A percentile compares a stretch with the other conserved stretches of the same genome.
Evolutionary conservation across 169 alveolate species (phyloP).

Genomic region (Pseudocohnilembus persalinus): DNA sequence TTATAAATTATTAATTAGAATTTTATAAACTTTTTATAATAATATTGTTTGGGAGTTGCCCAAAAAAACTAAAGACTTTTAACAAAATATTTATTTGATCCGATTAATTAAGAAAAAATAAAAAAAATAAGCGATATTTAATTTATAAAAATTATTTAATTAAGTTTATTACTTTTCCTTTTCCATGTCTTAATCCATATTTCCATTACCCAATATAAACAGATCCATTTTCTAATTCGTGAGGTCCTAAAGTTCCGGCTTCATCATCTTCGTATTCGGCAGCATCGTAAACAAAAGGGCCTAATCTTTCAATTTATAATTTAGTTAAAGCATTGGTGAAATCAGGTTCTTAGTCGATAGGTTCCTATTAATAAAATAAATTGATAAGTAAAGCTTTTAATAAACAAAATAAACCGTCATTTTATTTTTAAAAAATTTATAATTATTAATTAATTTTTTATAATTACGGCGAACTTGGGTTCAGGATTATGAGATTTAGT

Average conservation of each 20-base stretch:
- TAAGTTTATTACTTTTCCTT: slow-evolving; percentile 48
- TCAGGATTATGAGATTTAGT: neutral
- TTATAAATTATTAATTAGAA: neutral
- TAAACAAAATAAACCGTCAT: too few species aligned
- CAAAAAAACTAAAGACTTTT: too few species aligned
- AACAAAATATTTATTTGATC: too few species aligned
- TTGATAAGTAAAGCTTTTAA: too few species aligned
- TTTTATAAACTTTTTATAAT: too few species aligned
- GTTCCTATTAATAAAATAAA: neutral
- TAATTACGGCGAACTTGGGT: neutral
- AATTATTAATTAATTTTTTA: too few species aligned
- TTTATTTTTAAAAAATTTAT: too few species aligned
- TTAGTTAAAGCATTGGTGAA: slow-evolving; percentile 33
- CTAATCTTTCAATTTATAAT: slow-evolving; percentile 20
- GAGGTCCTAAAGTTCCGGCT: slow-evolving; percentile 18
- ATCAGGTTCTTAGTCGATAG: slow-evolving; percentile 31
- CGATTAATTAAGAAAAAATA: too few species aligned
- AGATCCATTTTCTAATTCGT: slow-evolving; percentile 56
- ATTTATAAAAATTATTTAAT: too few species aligned
- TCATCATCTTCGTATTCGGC: slow-evolving; percentile 20
- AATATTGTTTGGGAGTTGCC: too few species aligned
- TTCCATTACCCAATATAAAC: slow-evolving; percentile 66
- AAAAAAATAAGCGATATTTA: too few species aligned
- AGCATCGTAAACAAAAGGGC: slow-evolving; percentile 11
- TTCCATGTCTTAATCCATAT: slow-evolving; percentile 64